Evolutionary conservation across 2,329 filamentous ascomycete genomes (phyloP).

Genomic region (Claviceps humidiphila): DNA sequence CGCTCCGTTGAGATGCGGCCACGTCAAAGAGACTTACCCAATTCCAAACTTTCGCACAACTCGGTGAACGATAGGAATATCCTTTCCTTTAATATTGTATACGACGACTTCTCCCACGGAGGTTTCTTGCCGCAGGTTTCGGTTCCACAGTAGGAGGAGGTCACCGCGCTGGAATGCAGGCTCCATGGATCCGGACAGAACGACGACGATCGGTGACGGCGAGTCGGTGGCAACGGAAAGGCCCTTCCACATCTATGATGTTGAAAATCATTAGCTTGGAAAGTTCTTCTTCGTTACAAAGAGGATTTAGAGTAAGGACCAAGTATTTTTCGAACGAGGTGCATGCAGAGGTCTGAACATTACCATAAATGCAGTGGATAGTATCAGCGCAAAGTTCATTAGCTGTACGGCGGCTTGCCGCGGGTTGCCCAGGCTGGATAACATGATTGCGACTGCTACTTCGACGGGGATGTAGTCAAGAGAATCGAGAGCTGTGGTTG

Average conservation of each 20-base stretch:
- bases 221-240: conserved; percentile 68
- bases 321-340: neutral
- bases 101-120: conserved; percentile 46
- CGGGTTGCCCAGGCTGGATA: conserved; percentile 58
- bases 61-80: conserved; percentile 94
- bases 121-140: conserved; percentile 43
- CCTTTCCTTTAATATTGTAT: conserved; percentile 78
- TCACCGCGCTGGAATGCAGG: conserved; percentile 71
- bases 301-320: no score
- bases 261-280: neutral
- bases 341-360: neutral
- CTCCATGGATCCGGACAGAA: conserved; percentile 76
- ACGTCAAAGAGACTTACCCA: conserved; percentile 27
- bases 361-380: conserved; percentile 85
- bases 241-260: conserved; percentile 66
- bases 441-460: conserved; percentile 32
- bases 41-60: conserved; percentile 62
- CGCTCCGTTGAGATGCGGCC: no score
- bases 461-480: neutral
- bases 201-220: conserved; percentile 66
- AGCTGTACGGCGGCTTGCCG: conserved; percentile 71
- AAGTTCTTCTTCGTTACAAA: no score
- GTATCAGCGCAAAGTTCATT: conserved; percentile 81
- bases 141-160: conserved; percentile 65
- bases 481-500: neutral